Percentiles rank a stretch among this genome's conserved stretches.
These are phyloP conservation scores for Dichotomopilus funicola DNA, from an alignment of 2,329 filamentous ascomycete genomes.

Conservation along the genomic window DNA sequence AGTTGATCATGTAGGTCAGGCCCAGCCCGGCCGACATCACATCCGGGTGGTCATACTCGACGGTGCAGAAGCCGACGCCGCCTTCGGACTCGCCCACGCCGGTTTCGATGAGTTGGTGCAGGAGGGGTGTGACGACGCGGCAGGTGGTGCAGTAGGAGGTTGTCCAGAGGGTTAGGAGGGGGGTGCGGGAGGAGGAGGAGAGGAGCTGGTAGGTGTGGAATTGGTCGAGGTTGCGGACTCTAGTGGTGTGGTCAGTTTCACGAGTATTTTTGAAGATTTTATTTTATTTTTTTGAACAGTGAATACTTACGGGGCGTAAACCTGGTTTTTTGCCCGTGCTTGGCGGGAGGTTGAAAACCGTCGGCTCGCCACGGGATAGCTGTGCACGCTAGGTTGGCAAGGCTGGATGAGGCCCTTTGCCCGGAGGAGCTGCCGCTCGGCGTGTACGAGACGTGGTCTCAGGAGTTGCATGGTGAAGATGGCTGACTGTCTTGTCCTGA, in stretches of 20 bases:
- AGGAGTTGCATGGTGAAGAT: constrained; percentile 3
- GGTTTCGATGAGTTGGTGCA: constrained; percentile 42
- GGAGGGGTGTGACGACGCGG: constrained; percentile 41
- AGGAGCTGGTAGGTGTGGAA: constrained; percentile 51
- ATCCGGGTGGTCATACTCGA: constrained; percentile 54
- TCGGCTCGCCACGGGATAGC: constrained; percentile 1
- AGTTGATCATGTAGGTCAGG: constrained; percentile 51
- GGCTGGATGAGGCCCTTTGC: constrained; percentile 2
- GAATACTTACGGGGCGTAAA: constrained; percentile 35
- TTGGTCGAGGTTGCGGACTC: constrained; percentile 48
- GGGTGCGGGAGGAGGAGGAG: constrained; percentile 45
- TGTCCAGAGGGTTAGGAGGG: constrained; percentile 56
- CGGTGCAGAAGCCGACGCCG: constrained; percentile 46
- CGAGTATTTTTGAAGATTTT: not conserved
- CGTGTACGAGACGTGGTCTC: not conserved
- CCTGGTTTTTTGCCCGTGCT: constrained; percentile 31
- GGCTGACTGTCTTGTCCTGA: too few relatives aligned
- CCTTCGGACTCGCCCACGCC: constrained; percentile 50
- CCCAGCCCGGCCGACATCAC: constrained; percentile 44
- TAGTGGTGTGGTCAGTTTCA: constrained; percentile 25
- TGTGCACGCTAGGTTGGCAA: not conserved
- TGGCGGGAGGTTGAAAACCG: constrained; percentile 27
- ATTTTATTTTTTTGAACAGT: not conserved
- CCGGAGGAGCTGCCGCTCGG: not conserved
- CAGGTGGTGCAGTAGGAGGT: constrained; percentile 53